Base-by-base conservation (phyloP, 257 asterid genomes). In the Hygrophila difformis region DNA sequence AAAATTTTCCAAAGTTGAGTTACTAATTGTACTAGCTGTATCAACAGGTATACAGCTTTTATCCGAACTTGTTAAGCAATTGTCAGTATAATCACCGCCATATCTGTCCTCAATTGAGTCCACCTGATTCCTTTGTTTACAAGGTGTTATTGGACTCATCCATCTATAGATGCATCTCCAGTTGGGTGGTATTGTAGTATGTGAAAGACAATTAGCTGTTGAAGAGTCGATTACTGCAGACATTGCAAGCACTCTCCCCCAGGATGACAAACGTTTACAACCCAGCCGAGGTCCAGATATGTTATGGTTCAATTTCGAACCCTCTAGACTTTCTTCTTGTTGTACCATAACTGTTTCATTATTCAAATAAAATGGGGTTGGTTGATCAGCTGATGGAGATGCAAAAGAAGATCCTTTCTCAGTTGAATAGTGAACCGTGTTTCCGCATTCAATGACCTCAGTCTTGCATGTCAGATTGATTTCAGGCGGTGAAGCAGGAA, bases 401-500 rank as follows among this genome's bases (percentile, higher is more conserved):
- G 60, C 47, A 43, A 12, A 26, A 33, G 43, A 39, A 56, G 59
- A 55, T 55, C 57, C 68, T 34, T 51, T 60, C 17, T 55, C 60
- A 8, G 55, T 21, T 39, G 66, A 57, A 55, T 58, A 74, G 26
- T 61, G 50, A 55, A 62, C 63, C 52, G 31, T 14, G 18, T 49
- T 68, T 42, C 56, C 62, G 56, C 62, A 70, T 48, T 34, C 56
- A 62, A 24, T 37, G 49, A 35, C 57, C 49, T 63, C 55, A 45
- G 56, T 15, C 49, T 60, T 57, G 62, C 33, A 44, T 2, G 49
- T 67, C 21, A 74, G 50, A 14, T 60, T 67, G 40, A 58, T 49
- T 59, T 69, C 71, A 14, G 84, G 53, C 39, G 72, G 57, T 55
- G 79, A 55, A 48, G 50, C 39, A 22, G 96, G 69, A 50, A 85